These are phyloP conservation scores for Schrenkiella parvula DNA, from an alignment of 345 rosid species.

Conservation along the genomic window DNA sequence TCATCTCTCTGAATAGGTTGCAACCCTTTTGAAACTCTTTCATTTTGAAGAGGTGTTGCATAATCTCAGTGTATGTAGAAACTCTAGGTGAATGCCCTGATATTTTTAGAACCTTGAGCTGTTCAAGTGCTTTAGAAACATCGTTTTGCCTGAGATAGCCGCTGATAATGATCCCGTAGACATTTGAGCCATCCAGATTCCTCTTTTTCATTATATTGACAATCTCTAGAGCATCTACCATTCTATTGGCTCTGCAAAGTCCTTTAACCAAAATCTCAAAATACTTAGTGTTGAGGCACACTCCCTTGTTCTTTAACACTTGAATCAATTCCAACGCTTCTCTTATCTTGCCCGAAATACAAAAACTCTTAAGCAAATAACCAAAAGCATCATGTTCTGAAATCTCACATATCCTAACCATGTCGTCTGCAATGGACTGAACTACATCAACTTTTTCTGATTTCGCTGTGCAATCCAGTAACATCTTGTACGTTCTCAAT, in stretches of 20 bases:
- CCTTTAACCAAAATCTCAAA: conserved; percentile 71
- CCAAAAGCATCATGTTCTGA: conserved; percentile 51
- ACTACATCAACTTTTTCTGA: conserved; percentile 49
- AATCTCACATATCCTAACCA: conserved; percentile 47
- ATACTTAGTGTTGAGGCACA: conserved; percentile 43
- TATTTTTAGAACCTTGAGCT: conserved; percentile 50
- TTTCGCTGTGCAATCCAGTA: conserved; percentile 46
- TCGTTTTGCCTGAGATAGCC: conserved; percentile 62
- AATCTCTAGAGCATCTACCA: conserved; percentile 71
- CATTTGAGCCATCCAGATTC: conserved; percentile 42
- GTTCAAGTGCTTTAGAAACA: conserved; percentile 52
- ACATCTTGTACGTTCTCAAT: conserved; percentile 47
- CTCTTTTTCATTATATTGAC: conserved; percentile 63
- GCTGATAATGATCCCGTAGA: conserved; percentile 48
- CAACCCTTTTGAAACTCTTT: conserved; percentile 54
- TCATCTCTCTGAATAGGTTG: conserved; percentile 60
- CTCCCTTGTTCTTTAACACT: conserved; percentile 48
- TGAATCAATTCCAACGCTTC: conserved; percentile 69
- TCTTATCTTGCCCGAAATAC: conserved; percentile 62
- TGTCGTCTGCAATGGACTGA: conserved; percentile 54
- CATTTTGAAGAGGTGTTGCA: conserved; percentile 56
- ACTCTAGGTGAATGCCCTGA: conserved; percentile 43
- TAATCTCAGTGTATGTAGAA: conserved; percentile 63
- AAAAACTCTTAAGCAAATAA: conserved; percentile 58
- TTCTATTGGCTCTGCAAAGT: conserved; percentile 58